phyloP scores from a whole-genome alignment of 2,329 filamentous ascomycete species.

The Phialophora expanda region DNA sequence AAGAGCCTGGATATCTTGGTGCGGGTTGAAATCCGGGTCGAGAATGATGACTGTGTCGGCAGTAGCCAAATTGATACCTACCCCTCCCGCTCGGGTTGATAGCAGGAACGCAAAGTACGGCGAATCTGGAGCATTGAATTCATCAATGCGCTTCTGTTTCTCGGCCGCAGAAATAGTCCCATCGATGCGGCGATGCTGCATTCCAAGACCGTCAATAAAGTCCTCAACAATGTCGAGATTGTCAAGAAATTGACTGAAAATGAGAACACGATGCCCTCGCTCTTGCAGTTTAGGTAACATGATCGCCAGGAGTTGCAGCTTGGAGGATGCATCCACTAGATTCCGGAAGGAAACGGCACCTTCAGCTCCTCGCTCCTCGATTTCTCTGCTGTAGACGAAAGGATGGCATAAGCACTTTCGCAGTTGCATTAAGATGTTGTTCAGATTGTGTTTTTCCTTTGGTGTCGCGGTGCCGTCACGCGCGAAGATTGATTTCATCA shows the following conservation, averaged over 20 bases:
- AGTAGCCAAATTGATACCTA: slow-evolving; percentile 95
- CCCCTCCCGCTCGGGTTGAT: slow-evolving; percentile 91
- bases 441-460: slow-evolving; percentile 80
- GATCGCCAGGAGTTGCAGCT: slow-evolving; percentile 80
- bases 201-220: slow-evolving; percentile 76
- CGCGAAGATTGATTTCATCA: slow-evolving; percentile 83
- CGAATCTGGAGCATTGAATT: slow-evolving; percentile 85
- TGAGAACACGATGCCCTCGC: slow-evolving; percentile 84
- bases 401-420: slow-evolving; percentile 95
- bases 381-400: slow-evolving; percentile 87
- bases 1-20: slow-evolving; percentile 95
- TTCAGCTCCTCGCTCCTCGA: slow-evolving; percentile 77
- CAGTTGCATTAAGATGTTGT: slow-evolving; percentile 94
- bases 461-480: slow-evolving; percentile 64
- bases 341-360: slow-evolving; percentile 72
- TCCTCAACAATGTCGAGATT: slow-evolving; percentile 92
- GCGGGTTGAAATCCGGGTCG: slow-evolving; percentile 95
- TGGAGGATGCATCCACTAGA: slow-evolving; percentile 87
- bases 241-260: slow-evolving; percentile 92
- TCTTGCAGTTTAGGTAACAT: slow-evolving; percentile 87
- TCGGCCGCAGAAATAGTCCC: slow-evolving; percentile 79
- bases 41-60: slow-evolving; percentile 98
- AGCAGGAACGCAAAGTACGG: slow-evolving; percentile 86
- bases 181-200: slow-evolving; percentile 80
- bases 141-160: slow-evolving; percentile 93